Evolutionary conservation across 2,329 filamentous ascomycete species (phyloP), one percentile per base, ranked within the genome.

Genomic region (Cordyceps fumosorosea): DNA sequence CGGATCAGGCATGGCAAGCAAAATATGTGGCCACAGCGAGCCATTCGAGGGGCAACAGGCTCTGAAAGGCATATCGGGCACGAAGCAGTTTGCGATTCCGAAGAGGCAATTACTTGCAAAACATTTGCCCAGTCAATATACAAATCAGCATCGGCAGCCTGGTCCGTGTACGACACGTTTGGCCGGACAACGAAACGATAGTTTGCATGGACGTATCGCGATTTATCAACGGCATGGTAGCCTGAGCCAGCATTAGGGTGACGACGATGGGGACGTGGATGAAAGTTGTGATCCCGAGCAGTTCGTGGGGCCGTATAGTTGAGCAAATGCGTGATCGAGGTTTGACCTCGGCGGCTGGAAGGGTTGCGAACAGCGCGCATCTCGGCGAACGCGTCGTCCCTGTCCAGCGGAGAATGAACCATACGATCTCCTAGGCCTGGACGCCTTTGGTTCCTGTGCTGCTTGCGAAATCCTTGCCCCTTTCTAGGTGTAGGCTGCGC

Each of bases 111-210:
- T 59, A 99, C 88, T 75, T 99, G 95, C 66, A 97, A 80, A 58
- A 99, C 90, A 67, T 91, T 87, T 66, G 87, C 84, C 95, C 95
- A 99, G 69, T 96, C 90, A 60, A 99, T 77, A 69, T 95, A 89
- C 54, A 93, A 83, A 74, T 99, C 93, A 22, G 95, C 89, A 73
- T 98, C 91, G 52, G 84, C 82, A 26, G 91, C 89, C 72, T 98
- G 92, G 6, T 85, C 83, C 64, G 85, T 82, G 72, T 98, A 99
- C 69, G 88, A 85, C 63, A 86, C 88, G 62, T 85, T 82, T 3
- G 95, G 93, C 64, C 91, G 88, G 57, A 99, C 93, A 63, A 99
- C 89, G 73, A 99, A 99, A 62, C 95, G 89, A 73, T 99, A 99
- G 74, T 99, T 99, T 66, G 95, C 92, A 74, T 99, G 93, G 18